Base-by-base conservation (phyloP, 768 basidiomycete genomes). In the Rhodocollybia butyracea region DNA sequence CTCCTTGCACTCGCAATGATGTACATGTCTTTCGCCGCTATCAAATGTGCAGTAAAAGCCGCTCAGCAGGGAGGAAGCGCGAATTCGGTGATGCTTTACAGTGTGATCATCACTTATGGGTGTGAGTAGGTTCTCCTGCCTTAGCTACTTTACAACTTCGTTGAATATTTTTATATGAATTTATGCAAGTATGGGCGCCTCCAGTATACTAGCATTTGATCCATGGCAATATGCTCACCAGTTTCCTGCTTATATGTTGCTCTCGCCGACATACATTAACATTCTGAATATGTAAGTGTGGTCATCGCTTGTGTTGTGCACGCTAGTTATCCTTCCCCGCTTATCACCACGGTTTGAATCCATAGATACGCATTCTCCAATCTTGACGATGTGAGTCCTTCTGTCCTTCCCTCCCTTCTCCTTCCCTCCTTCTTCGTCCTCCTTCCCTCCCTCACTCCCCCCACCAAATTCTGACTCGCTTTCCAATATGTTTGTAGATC, bases 211-310 rank as follows among this genome's bases (percentile, higher is more conserved):
- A 38, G 91, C 93, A 0, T 82, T 95, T 55, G 97, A 99, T 69
- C 95, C 97, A 3, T 95, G 93, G 92, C 96, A 98, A n/a, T 71
- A 85, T 98, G 75, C 46, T 97, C 59, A 98, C 95, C 8, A 94
- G 91, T 63, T 94, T 94, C 64, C 61, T 86, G 93, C 91, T 47
- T 99, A 97, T 65, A 70, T 98, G 64, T 73, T 98, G 19, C 80
- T 97, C 53, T 90, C 87, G 2, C 92, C 94, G 26, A 85, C 83
- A 27, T 90, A 89, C 61, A 80, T 91, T 65, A 89, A 88, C 65
- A 76, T 90, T 57, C 70, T 91, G 53, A 86, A 84, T 68, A 85
- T 94, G 87, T 91, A 54, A 64, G 88, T 66, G 32, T 40, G 24
- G 34, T 48, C 45, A 56, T 2, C 6, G 24, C 46, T 22, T 21